Evolutionary conservation across 2,329 filamentous ascomycete species (phyloP).

Genomic region (Colletotrichum graminicola): DNA sequence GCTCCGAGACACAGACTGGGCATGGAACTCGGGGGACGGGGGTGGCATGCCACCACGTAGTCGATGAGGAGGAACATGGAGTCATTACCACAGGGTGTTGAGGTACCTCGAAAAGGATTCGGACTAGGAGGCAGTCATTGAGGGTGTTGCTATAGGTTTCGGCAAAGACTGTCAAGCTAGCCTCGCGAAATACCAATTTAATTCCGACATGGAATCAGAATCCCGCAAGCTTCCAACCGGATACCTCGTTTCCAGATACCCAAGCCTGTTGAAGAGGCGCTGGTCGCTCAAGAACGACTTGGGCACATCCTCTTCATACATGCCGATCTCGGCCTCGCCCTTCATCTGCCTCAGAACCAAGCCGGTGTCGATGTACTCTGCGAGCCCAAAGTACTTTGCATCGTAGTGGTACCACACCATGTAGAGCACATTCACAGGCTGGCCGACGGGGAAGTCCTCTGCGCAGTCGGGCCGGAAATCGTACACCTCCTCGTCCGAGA

Average conservation of each 20-base stretch:
- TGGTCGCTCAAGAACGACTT: background rate
- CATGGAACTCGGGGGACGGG: background rate
- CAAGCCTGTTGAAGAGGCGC: slow-evolving; percentile 8
- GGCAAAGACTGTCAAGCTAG: background rate
- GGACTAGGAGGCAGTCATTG: background rate
- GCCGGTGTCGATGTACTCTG: background rate
- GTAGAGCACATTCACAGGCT: slow-evolving; percentile 7
- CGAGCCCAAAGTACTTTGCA: background rate
- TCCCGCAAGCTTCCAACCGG: background rate
- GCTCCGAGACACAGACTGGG: background rate
- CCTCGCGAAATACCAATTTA: slow-evolving; percentile 11
- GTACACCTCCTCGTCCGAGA: slow-evolving; percentile 15
- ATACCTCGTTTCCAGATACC: slow-evolving; percentile 22
- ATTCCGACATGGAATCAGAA: background rate
- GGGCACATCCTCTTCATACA: background rate
- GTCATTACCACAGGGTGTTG: fast-evolving
- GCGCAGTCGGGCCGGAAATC: slow-evolving; percentile 16
- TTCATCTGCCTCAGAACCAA: slow-evolving; percentile 20
- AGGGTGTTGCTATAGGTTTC: background rate
- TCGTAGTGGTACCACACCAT: slow-evolving; percentile 23
- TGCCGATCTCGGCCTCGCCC: slow-evolving; percentile 6
- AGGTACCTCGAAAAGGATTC: too few relatives aligned
- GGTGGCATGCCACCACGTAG: background rate
- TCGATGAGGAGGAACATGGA: background rate
- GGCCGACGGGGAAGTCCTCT: slow-evolving; percentile 10